Evolutionary conservation across 2,329 filamentous ascomycete genomes (phyloP), one percentile per base, ranked within the genome.

Genomic region (Colletotrichum coccodes): DNA sequence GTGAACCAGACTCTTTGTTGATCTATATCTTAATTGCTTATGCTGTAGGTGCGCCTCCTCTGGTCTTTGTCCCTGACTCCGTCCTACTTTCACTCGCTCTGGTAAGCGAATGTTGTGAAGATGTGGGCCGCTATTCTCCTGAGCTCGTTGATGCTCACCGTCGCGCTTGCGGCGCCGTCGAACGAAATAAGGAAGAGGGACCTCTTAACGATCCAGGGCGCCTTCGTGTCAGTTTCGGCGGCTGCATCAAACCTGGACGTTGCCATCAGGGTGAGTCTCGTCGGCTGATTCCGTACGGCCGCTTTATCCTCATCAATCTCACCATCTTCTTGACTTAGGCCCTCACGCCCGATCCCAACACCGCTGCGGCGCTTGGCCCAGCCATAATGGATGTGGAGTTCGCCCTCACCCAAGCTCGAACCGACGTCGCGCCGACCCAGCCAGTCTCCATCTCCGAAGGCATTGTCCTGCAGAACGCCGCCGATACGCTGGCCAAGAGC

Each of bases 381-480:
- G 66, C 69, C 1, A 28, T 56, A 8, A 26, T 65, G 40, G 61
- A 38, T 18, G 44, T 71, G 14, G 69, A 71, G 32, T 38, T 47
- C 18, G 69, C 69, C 9, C 66, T 71, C 23, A 53, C 65, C 11
- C 60, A 71, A 18, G 69, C 60, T 16, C 60, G 61, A 1, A 34
- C 34, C 40, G 61, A 71, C 23, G 32, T 66, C 46, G 4, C 70
- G 7, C 70, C 70, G 14, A 72, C 73, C 6, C 64, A 71, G 32
- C 69, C 71, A n/a, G 73, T 77, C 32, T 74, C 72, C 1, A 47
- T 77, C 2, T 70, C 73, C n/a, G 75, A 71, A 8, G 73, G 69
- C 6, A 64, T 72, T 9, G 46, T 36, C 21, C 66, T 71, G 9
- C 66, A 70, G n/a, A 47, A 23, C 21, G 64, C 53, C n/a, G 66